Conservation (phyloP, 1,284 basidiomycete species). For the Heterobasidion irregulare region DNA sequence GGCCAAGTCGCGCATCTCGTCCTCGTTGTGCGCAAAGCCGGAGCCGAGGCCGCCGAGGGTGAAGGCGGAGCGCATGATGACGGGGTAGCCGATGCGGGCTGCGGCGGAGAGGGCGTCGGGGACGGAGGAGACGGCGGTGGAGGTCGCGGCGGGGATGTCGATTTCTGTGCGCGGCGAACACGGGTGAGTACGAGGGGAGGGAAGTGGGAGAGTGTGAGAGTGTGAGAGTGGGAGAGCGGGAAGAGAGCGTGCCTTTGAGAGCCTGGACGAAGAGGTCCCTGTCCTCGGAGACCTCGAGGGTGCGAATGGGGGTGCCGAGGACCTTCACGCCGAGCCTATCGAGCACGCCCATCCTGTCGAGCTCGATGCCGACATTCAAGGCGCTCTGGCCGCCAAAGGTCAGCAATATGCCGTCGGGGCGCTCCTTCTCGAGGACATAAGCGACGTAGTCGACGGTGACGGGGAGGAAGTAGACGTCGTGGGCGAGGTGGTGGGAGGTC, state of each 20-base stretch:
- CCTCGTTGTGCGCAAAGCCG: conserved; percentile 93
- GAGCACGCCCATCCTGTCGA: conserved; percentile 96
- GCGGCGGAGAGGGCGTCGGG: conserved; percentile 90
- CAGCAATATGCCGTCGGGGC: conserved; percentile 94
- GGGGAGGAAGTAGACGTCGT: conserved; percentile 96
- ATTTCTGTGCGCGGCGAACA: conserved; percentile 63
- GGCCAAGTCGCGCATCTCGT: conserved; percentile 91
- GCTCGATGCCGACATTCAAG: conserved; percentile 94
- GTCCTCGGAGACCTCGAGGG: conserved; percentile 95
- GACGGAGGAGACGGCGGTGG: conserved; percentile 95
- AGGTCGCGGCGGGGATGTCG: conserved; percentile 94
- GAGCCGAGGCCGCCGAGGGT: conserved; percentile 98
- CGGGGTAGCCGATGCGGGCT: conserved; percentile 90
- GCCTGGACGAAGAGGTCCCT: conserved; percentile 97
- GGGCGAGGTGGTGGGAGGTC: conserved; percentile 93
- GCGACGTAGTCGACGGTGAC: conserved; percentile 98
- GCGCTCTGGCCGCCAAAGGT: conserved; percentile 99
- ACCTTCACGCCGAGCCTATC: conserved; percentile 94
- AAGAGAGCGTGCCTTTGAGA: no score
- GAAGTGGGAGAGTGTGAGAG: no score
- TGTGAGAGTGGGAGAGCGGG: no score
- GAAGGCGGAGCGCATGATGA: conserved; percentile 97
- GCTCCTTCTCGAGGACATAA: conserved; percentile 97
- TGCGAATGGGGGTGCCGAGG: conserved; percentile 91
- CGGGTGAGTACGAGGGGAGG: conserved; percentile 26